Percentiles rank a stretch among this genome's conserved stretches.
phyloP scores from a whole-genome alignment of 106 monocot species.

The Allium sativum region DNA sequence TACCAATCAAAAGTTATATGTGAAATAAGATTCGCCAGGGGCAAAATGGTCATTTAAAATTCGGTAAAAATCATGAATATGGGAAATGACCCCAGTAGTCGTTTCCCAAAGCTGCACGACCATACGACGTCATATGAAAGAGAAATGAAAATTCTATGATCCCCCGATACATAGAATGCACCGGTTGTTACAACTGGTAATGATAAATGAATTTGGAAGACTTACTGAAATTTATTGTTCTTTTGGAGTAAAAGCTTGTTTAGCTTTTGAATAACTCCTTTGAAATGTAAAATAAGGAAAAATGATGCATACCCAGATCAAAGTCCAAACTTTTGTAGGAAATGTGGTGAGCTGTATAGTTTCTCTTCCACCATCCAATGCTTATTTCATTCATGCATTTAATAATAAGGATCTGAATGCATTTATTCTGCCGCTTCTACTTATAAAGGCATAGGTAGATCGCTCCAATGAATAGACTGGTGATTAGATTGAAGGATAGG shows the following conservation, averaged over 20 bases:
- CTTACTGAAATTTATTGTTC: slow-evolving; percentile 31
- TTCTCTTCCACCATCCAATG: slow-evolving; percentile 63
- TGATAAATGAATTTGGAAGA: slow-evolving; percentile 26
- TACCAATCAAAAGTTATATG: too few relatives aligned
- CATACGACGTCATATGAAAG: too few relatives aligned
- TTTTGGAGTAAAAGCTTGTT: slow-evolving; percentile 29
- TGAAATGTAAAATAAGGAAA: slow-evolving; percentile 42
- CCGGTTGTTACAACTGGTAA: too few relatives aligned
- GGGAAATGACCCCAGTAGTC: too few relatives aligned
- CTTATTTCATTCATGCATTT: slow-evolving; percentile 50
- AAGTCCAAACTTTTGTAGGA: slow-evolving; percentile 56
- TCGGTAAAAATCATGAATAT: too few relatives aligned
- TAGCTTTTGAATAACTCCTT: slow-evolving; percentile 30
- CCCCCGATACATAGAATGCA: too few relatives aligned
- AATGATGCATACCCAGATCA: slow-evolving; percentile 56
- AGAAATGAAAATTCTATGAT: too few relatives aligned
- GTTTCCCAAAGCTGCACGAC: too few relatives aligned
- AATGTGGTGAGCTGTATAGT: slow-evolving; percentile 62
- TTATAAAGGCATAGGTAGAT: slow-evolving; percentile 19
- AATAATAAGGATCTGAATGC: slow-evolving; percentile 22
- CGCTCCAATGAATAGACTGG: slow-evolving; percentile 16
- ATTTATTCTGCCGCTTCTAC: slow-evolving; percentile 7
- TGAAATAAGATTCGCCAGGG: too few relatives aligned
- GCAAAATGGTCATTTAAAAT: too few relatives aligned
- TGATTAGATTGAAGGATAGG: slow-evolving; percentile 14